Evolutionary conservation across 768 basidiomycete species (phyloP).

Genomic region (Mycena leptocephala): DNA sequence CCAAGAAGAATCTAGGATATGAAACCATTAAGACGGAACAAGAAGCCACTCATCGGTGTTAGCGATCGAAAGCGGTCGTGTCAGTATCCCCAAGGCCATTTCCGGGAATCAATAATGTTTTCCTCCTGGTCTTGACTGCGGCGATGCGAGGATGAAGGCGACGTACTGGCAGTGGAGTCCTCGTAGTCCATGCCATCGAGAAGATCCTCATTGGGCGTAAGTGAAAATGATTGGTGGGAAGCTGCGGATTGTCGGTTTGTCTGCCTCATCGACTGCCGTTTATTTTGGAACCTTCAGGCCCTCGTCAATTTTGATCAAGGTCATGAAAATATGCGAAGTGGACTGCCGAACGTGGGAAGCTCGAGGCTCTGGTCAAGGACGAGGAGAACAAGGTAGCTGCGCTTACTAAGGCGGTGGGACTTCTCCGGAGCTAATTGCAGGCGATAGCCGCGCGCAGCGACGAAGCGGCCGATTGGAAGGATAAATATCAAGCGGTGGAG

Average conservation of each 20-base stretch:
- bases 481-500: neutral
- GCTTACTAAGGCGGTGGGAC: neutral
- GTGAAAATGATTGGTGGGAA: conserved; percentile 67
- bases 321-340: conserved; percentile 31
- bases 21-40: conserved; percentile 29
- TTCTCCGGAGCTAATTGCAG: neutral
- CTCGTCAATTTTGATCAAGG: conserved; percentile 32
- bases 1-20: conserved; percentile 48
- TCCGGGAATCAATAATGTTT: conserved; percentile 60
- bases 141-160: conserved; percentile 58
- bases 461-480: neutral
- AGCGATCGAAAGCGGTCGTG: conserved; percentile 51
- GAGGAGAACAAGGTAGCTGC: neutral
- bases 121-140: conserved; percentile 59
- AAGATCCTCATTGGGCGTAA: conserved; percentile 55
- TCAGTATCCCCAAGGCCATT: conserved; percentile 68
- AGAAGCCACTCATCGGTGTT: conserved; percentile 34
- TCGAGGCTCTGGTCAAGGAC: neutral
- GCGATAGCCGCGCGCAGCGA: neutral
- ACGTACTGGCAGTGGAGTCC: conserved; percentile 48
- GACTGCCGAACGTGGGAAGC: neutral
- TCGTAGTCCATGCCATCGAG: conserved; percentile 58
- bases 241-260: conserved; percentile 77
- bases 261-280: conserved; percentile 87
- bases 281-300: conserved; percentile 87